These are phyloP conservation scores for Limonium bicolor DNA, from an alignment of 148 eudicot genomes.

Conservation along the genomic window DNA sequence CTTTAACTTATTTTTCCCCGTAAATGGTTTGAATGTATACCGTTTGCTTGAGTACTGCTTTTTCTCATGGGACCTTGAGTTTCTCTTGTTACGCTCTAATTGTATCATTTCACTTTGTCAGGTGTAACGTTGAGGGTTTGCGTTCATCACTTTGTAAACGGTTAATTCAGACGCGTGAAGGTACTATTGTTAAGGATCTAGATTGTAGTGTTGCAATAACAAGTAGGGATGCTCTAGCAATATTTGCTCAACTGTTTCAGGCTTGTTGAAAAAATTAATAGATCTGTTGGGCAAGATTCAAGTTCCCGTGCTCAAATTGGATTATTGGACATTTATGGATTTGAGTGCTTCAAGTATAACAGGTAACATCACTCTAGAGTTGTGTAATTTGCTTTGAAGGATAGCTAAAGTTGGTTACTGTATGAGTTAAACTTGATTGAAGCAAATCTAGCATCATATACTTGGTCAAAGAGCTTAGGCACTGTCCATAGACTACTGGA, in stretches of 20 bases:
- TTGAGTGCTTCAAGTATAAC: constrained; percentile 83
- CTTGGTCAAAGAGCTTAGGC: too few relatives aligned
- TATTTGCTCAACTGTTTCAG: constrained; percentile 80
- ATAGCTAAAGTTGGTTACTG: constrained; percentile 4
- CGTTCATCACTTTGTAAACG: constrained; percentile 82
- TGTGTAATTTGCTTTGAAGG: too few relatives aligned
- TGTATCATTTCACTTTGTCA: constrained; percentile 12
- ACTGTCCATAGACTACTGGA: too few relatives aligned
- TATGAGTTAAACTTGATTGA: too few relatives aligned
- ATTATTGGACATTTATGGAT: constrained; percentile 94
- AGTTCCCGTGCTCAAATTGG: constrained; percentile 69
- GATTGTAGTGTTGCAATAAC: constrained; percentile 58
- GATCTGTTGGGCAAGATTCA: constrained; percentile 89
- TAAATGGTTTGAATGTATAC: too few relatives aligned
- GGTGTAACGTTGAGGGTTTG: constrained; percentile 61
- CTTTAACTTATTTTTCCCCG: too few relatives aligned
- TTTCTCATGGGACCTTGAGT: too few relatives aligned
- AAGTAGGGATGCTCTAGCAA: constrained; percentile 76
- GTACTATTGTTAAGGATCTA: constrained; percentile 78
- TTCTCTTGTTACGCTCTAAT: background rate
- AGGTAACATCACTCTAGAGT: constrained; percentile 45
- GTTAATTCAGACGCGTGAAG: constrained; percentile 91
- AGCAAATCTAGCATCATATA: too few relatives aligned
- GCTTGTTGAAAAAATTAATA: constrained; percentile 83
- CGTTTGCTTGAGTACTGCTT: too few relatives aligned